Base-by-base conservation (phyloP, 345 rosid species). In the Populus nigra region DNA sequence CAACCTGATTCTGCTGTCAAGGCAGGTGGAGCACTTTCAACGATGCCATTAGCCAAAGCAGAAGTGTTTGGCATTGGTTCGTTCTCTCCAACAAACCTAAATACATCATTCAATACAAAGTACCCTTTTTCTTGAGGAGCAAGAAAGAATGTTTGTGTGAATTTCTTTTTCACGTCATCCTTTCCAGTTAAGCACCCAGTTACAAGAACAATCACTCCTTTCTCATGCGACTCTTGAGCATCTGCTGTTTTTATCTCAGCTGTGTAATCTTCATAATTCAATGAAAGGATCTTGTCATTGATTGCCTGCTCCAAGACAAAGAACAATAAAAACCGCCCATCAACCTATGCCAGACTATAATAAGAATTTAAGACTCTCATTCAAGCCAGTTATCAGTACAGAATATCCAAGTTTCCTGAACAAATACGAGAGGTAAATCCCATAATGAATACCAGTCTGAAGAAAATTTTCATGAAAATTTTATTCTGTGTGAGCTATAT, bases 191-290 rank as follows among this genome's bases (percentile, higher is more conserved):
- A 83, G 79, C 86, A 88, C 74, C 99, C 98, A 0, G 98, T 95
- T 33, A 95, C 98, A 59, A 93, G 81, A 36, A 95, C 91, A 36
- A 89, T 91, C 74, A 92, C 96, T 17, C 99, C 99, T 65, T 86
- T 86, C 82, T 74, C 87, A 63, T 81, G 76, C 47, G 98, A 95
- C 75, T 88, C 86, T 82, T 93, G 98, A 41, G 98, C 93, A 83
- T 95, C 98, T 55, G 96, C 94, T 68, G 97, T 92, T 87, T 90
- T 85, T 76, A 95, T 93, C 89, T 95, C 96, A n/a, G 93, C 93
- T 13, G 87, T 92, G 77, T 85, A 89, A 72, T 90, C 88, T 63
- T 68, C 79, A 45, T 36, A 73, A 23, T 84, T 76, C 82, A 84
- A 68, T 9, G 78, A 84, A 5, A 77, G 67, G 72, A 69, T 74